Conservation (phyloP, 768 basidiomycete genomes). For the Boletales sp. region DNA sequence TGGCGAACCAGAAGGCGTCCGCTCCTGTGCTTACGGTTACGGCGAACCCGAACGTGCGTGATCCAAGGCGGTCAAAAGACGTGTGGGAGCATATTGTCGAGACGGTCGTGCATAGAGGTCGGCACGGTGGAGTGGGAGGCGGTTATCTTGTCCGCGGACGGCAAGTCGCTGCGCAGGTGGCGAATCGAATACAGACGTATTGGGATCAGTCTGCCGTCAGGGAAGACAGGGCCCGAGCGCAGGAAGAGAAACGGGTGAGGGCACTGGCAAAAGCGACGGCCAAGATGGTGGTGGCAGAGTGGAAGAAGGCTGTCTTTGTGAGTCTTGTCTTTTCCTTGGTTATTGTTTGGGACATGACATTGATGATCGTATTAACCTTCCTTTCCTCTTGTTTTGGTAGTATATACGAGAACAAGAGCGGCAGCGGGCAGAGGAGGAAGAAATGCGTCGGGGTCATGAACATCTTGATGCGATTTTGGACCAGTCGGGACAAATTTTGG, state of each 20-base stretch:
- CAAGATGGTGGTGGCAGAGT: conserved; percentile 68
- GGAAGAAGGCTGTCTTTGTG: conserved; percentile 86
- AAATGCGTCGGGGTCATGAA: conserved; percentile 71
- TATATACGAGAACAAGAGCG: conserved; percentile 72
- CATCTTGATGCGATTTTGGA: conserved; percentile 89
- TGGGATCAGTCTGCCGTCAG: conserved; percentile 68
- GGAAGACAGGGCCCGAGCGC: conserved; percentile 53
- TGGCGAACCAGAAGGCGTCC: conserved; percentile 1
- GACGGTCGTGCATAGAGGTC: conserved; percentile 33
- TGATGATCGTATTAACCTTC: too few species aligned
- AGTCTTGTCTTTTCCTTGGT: conserved; percentile 28
- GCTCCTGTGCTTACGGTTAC: conserved; percentile 5
- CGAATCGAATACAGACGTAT: conserved; percentile 63
- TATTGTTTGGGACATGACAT: too few species aligned
- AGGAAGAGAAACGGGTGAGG: conserved; percentile 66
- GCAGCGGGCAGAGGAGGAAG: conserved; percentile 65
- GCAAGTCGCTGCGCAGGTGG: conserved; percentile 52
- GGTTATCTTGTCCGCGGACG: conserved; percentile 28
- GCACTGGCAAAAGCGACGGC: conserved; percentile 69
- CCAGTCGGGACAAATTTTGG: conserved; percentile 82
- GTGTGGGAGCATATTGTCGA: conserved; percentile 60
- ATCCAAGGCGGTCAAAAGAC: conserved; percentile 36
- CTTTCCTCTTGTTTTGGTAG: conserved; percentile 32
- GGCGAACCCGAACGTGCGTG: conserved; percentile 18
- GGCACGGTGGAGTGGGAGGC: conserved; percentile 10